Percentiles rank a stretch among this genome's conserved stretches.
Conservation (phyloP, 106 monocot species). For the Dactylorhiza incarnata region DNA sequence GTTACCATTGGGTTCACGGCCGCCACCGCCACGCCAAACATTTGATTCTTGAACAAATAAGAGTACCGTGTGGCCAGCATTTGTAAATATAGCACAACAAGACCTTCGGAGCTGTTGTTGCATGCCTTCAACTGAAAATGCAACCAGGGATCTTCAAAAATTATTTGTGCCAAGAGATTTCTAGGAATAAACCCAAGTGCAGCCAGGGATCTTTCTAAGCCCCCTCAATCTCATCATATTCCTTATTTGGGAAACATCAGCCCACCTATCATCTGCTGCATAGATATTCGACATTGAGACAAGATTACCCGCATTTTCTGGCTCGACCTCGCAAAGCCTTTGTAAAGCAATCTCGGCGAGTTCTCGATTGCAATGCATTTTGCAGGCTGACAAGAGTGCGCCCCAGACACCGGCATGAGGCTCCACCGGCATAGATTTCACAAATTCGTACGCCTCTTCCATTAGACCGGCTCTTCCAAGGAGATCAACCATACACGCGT, state of each 20-base stretch:
- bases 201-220: constrained; percentile 58
- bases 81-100: not conserved
- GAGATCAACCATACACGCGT: constrained; percentile 78
- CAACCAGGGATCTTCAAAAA: not conserved
- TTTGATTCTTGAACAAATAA: not conserved
- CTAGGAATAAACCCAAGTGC: constrained; percentile 30
- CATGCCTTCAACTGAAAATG: not conserved
- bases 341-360: constrained; percentile 40
- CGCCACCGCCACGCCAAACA: too few species aligned
- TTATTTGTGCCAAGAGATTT: not conserved
- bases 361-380: constrained; percentile 31
- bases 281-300: constrained; percentile 74
- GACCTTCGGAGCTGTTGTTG: not conserved
- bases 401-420: constrained; percentile 69
- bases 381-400: constrained; percentile 63
- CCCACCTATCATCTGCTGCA: constrained; percentile 54
- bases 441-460: constrained; percentile 57
- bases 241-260: constrained; percentile 47
- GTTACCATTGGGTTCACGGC: too few species aligned
- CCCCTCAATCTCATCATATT: constrained; percentile 43
- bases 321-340: constrained; percentile 55
- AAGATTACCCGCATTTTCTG: constrained; percentile 62
- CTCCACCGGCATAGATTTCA: constrained; percentile 49
- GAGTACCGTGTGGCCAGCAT: not conserved
- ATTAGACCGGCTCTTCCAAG: constrained; percentile 46